These are phyloP conservation scores for Fusarium pseudonygamai DNA, from an alignment of 2,329 filamentous ascomycete species.

Conservation along the genomic window DNA sequence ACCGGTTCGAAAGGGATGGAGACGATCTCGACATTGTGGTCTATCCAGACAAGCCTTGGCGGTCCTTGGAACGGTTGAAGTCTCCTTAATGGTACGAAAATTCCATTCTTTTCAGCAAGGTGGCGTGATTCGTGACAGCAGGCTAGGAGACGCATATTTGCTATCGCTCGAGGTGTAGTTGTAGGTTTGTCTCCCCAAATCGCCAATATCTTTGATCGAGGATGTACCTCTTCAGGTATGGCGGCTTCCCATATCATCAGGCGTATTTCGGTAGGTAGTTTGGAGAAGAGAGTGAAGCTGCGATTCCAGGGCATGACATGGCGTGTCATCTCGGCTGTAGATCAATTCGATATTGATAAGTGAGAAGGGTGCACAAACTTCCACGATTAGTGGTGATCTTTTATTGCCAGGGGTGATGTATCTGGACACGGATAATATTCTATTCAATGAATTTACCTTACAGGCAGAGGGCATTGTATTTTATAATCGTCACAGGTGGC, in stretches of 20 bases:
- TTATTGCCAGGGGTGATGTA: neutral
- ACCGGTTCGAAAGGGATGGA: neutral
- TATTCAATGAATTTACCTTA: too few species aligned
- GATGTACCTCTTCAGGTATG: neutral
- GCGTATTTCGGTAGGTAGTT: neutral
- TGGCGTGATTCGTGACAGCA: neutral
- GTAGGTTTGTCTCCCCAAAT: neutral
- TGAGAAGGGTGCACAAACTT: too few species aligned
- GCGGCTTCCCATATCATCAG: conserved; percentile 3
- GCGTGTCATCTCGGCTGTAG: neutral
- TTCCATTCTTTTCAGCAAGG: neutral
- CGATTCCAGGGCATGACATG: too few species aligned
- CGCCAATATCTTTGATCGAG: neutral
- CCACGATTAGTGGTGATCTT: neutral
- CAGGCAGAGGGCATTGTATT: neutral
- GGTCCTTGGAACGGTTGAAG: neutral
- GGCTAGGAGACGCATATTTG: neutral
- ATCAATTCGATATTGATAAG: neutral
- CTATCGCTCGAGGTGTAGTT: neutral
- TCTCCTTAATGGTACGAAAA: neutral
- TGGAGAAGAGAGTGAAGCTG: neutral
- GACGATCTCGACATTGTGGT: neutral
- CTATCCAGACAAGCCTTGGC: neutral
- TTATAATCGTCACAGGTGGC: neutral
- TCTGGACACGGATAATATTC: neutral